Base-by-base conservation (phyloP, 163 green algal genomes). In the Picocystis sp. region DNA sequence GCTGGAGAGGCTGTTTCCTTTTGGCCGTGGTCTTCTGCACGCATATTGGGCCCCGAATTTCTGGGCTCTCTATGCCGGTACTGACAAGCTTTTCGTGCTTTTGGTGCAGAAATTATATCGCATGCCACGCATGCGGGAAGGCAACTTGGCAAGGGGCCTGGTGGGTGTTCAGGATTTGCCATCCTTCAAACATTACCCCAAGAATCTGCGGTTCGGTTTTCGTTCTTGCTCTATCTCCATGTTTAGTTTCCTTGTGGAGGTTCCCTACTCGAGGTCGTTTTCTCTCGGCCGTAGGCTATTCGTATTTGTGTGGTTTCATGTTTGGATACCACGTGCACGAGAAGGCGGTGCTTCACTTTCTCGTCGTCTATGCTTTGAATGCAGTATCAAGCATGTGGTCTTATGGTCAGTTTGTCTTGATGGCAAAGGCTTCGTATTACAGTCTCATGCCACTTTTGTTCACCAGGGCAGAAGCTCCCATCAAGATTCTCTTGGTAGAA, bases 281-380 rank as follows among this genome's bases (percentile, higher is more conserved):
- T 13, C 50, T 67, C 0, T 42, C 61, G 1, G 69, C 72, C 0
- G 67, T 80, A 9, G 70, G 76, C 13, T 90, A 87, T 60, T 43
- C 25, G 38, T 60, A 21, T 55, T 54, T 95, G n/a, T 87, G 72
- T 52, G 79, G 78, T 34, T 97, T 93, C 65, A 75, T 96, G 64
- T 79, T 87, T 25, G 88, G 88, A 11, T 97, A 87, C 68, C 88
- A 97, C 62, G 88, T 97, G 25, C 88, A 97, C 51, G 88, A 97
- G 54, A 97, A 97, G 72, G 88, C 87, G 0, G 63, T 80, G 3
- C 64, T 96, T 11, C 76, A 78, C 55, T 73, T 88, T 23, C 57
- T 71, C 2, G 41, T 89, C 1, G 69, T 76, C 3, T 22, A 81
- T 43, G 64, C 66, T n/a, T 48, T 77, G 2, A 55, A 77, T n/a